Percentiles rank a stretch among this genome's conserved stretches.
phyloP scores from a whole-genome alignment of 2,329 filamentous ascomycete species.

The Graphilbum ipis-grandicollis region DNA sequence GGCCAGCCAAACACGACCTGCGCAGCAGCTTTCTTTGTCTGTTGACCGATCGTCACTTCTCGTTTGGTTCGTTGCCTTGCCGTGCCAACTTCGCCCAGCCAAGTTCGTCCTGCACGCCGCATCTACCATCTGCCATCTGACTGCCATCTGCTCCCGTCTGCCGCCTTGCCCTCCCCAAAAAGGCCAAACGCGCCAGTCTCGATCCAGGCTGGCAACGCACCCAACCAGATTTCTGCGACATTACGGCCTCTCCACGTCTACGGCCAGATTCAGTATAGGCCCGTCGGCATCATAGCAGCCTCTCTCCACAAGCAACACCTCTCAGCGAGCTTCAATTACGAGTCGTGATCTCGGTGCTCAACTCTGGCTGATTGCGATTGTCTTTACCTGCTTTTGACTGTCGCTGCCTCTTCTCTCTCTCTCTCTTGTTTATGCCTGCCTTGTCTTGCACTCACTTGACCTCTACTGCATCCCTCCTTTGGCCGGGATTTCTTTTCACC shows the following conservation, averaged over 20 bases:
- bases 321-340: slow-evolving; percentile 1
- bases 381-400: background rate
- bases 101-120: background rate
- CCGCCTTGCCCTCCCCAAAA: no score
- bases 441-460: background rate
- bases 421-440: background rate
- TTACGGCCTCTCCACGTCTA: slow-evolving; percentile 30
- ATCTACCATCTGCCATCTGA: background rate
- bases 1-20: background rate
- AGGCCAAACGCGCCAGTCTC: slow-evolving; percentile 12
- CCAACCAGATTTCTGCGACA: slow-evolving; percentile 40
- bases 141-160: background rate
- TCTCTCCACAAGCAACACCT: slow-evolving; percentile 39
- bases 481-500: no score
- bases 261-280: slow-evolving; percentile 50
- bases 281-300: slow-evolving; percentile 47
- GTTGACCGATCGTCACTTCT: no score
- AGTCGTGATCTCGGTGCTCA: slow-evolving; percentile 23
- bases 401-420: background rate
- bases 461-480: no score
- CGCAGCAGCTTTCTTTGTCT: no score
- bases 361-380: no score
- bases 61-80: background rate
- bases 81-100: background rate
- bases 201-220: slow-evolving; percentile 23